phyloP scores from a whole-genome alignment of 306 rosid species.

The Cucurbita maxima region DNA sequence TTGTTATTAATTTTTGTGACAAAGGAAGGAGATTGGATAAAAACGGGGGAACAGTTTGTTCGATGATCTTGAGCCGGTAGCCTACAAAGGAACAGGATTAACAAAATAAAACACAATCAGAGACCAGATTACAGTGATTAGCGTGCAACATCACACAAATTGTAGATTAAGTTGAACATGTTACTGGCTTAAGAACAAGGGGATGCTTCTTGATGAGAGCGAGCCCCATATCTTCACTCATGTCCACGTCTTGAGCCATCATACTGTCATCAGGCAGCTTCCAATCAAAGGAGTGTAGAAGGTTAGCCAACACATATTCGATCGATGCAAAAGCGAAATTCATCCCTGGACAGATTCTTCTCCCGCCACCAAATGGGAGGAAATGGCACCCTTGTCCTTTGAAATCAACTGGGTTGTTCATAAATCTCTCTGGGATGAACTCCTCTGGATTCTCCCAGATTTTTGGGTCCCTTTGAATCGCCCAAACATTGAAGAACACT shows the following conservation, averaged over 20 bases:
- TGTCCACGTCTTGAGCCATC: slow-evolving; percentile 5
- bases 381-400: slow-evolving; percentile 17
- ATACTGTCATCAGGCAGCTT: neutral
- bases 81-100: neutral
- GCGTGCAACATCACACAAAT: neutral
- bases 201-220: neutral
- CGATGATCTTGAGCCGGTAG: neutral
- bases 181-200: neutral
- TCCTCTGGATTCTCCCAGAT: slow-evolving; percentile 19
- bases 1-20: neutral
- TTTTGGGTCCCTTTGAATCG: slow-evolving; percentile 21
- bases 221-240: slow-evolving; percentile 12
- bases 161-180: neutral
- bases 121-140: neutral
- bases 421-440: slow-evolving; percentile 26
- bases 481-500: slow-evolving; percentile 19
- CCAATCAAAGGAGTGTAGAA: slow-evolving; percentile 19
- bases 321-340: neutral
- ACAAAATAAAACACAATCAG: neutral
- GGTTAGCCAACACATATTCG: slow-evolving; percentile 20
- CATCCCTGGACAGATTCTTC: slow-evolving; percentile 23
- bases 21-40: neutral
- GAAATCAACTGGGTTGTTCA: slow-evolving; percentile 7
- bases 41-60: neutral
- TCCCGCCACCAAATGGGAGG: slow-evolving; percentile 34